These are phyloP conservation scores for Rhodamnia argentea DNA, from an alignment of 345 rosid species.

Conservation along the genomic window DNA sequence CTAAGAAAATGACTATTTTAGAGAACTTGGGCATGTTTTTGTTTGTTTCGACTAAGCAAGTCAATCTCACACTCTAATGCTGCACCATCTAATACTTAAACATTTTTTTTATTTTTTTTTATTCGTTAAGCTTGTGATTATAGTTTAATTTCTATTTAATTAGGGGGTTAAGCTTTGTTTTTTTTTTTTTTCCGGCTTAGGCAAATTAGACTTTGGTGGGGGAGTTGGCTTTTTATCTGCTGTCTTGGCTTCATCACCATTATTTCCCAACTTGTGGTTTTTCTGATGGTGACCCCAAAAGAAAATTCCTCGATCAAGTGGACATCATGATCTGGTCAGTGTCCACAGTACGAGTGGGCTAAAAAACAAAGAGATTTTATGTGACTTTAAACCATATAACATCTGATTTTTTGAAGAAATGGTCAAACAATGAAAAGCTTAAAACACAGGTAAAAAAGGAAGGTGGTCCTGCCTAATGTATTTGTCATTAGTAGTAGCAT, in stretches of 20 bases:
- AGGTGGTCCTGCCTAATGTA: neutral
- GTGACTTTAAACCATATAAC: neutral
- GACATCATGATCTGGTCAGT: neutral
- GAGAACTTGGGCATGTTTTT: too few relatives aligned
- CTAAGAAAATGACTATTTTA: neutral
- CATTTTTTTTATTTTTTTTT: neutral
- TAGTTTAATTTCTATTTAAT: neutral
- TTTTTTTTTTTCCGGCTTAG: neutral
- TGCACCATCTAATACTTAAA: neutral
- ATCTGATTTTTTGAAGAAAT: neutral
- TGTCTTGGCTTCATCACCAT: neutral
- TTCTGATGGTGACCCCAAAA: neutral
- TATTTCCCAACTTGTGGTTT: neutral
- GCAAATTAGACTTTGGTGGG: neutral
- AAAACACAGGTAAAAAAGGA: neutral
- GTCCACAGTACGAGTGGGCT: neutral
- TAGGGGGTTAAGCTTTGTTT: neutral
- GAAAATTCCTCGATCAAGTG: neutral
- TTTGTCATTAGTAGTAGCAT: neutral
- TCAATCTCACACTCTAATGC: neutral
- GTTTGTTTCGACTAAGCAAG: neutral
- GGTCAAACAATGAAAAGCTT: neutral
- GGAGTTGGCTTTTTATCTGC: neutral
- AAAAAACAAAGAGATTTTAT: neutral
- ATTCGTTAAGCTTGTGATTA: neutral